A percentile compares a stretch with the other conserved stretches of the same genome.
phyloP scores from a whole-genome alignment of 768 basidiomycete genomes.

The Tulasnella sp. region DNA sequence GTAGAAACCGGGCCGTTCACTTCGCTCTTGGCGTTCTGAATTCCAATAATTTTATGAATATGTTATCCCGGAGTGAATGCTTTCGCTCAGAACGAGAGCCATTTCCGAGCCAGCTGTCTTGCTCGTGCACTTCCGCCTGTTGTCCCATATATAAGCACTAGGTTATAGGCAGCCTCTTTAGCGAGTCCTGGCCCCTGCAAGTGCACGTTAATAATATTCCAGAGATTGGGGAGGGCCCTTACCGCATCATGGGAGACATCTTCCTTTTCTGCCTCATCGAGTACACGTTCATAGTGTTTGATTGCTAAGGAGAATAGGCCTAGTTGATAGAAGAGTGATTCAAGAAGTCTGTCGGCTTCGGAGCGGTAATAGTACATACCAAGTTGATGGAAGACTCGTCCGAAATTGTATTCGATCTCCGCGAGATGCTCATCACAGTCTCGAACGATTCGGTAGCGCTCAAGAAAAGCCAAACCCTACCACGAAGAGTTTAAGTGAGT shows the following conservation, averaged over 20 bases:
- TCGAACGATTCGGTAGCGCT: slow-evolving; percentile 63
- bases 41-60: too few species aligned
- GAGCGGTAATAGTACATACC: slow-evolving; percentile 35
- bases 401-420: slow-evolving; percentile 92
- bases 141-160: slow-evolving; percentile 68
- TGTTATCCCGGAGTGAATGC: too few species aligned
- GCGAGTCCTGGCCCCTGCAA: slow-evolving; percentile 43
- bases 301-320: slow-evolving; percentile 74
- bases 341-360: not conserved
- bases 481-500: not conserved
- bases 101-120: slow-evolving; percentile 56
- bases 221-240: not conserved
- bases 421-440: slow-evolving; percentile 35
- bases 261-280: slow-evolving; percentile 45
- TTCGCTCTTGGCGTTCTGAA: too few species aligned
- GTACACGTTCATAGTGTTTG: slow-evolving; percentile 69
- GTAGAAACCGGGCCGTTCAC: too few species aligned
- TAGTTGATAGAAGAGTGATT: slow-evolving; percentile 24
- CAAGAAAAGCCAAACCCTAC: slow-evolving; percentile 75
- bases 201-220: not conserved
- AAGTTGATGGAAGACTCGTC: slow-evolving; percentile 83
- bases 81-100: slow-evolving; percentile 46
- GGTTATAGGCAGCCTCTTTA: slow-evolving; percentile 77
- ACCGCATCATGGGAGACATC: not conserved
- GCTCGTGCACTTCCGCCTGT: slow-evolving; percentile 67